Base-by-base conservation (phyloP, 2,329 filamentous ascomycete species). In the Aspergillus clavatus region DNA sequence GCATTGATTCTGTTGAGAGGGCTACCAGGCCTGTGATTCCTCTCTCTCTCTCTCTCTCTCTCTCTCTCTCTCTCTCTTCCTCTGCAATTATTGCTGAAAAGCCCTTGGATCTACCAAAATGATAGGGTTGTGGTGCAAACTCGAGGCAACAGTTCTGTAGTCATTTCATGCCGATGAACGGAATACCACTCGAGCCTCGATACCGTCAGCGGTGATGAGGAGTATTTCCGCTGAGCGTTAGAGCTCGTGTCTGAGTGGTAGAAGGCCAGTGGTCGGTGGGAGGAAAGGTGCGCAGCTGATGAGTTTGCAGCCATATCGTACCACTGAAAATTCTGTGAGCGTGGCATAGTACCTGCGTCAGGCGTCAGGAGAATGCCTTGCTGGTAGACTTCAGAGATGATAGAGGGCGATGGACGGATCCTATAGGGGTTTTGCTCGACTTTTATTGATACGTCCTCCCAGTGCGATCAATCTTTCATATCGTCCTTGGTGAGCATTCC, bases 401-500 rank as follows among this genome's bases (percentile, higher is more conserved):
- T 35, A 10, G 31, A 33, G 18, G 31, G 18, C 16, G 31, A 35
- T 16, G 18, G 18, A 18, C 43, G 36, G 37, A 37, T 22, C 29
- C 37, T 39, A 26, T 14, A 7, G 23, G 8, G 23, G 8, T 4
- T 4, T 24, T 24, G 23, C 23, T 8, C 8, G 8, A 8, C 26
- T 28, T 44, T 26, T 18, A 8, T 43, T 18, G 35, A 22, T 23
- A 24, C 47, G 21, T 39, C 23, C 12, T 27, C 53, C 54, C 5
- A 46, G 31, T 18, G 37, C 40, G 18, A 35, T 35, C 31, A 35
- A 16, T n/a, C 31, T 10, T 35, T 16, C 28, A 51, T 56, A 40
- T 56, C 42, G 7, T 52, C 51, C 47, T 60, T 56, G n/a, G 57
- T 58, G 53, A 70, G 60, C 57, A 70, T 60, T 44, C 56, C 61